These are phyloP conservation scores for Auricularia sp. DNA, from an alignment of 768 basidiomycete genomes.

Conservation along the genomic window DNA sequence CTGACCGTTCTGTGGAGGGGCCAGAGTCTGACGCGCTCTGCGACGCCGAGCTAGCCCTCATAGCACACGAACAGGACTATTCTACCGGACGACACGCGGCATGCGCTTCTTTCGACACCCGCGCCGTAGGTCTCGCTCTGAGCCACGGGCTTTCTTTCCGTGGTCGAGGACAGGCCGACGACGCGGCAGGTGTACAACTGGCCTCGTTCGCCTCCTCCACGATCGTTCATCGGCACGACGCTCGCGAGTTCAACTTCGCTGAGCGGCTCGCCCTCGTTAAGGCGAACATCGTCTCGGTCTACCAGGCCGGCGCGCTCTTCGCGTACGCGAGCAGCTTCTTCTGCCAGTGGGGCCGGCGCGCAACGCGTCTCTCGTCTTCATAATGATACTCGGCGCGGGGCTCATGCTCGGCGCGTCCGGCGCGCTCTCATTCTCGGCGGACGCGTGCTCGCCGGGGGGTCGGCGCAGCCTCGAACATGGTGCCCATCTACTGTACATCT, in stretches of 20 bases:
- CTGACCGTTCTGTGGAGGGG: too few species aligned
- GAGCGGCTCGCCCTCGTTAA: constrained; percentile 26
- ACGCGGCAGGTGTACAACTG: constrained; percentile 27
- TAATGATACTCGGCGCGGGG: constrained; percentile 32
- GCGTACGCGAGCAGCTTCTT: constrained; percentile 31
- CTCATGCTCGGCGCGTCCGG: constrained; percentile 35
- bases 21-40: too few species aligned
- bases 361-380: constrained; percentile 30
- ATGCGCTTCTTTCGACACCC: too few species aligned
- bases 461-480: constrained; percentile 62
- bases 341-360: constrained; percentile 24
- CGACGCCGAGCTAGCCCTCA: too few species aligned
- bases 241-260: constrained; percentile 34
- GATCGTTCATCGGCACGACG: constrained; percentile 40
- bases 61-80: too few species aligned
- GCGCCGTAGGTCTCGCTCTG: too few species aligned
- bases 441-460: constrained; percentile 76
- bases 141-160: too few species aligned
- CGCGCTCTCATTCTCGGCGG: constrained; percentile 33
- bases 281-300: constrained; percentile 39
- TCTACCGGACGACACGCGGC: too few species aligned
- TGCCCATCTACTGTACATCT: constrained; percentile 28
- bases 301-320: constrained; percentile 37
- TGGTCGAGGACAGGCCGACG: constrained; percentile 14
- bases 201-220: constrained; percentile 31